Conservation (phyloP, 164 flowering plant species). For the Magnolia kwangsiensis region DNA sequence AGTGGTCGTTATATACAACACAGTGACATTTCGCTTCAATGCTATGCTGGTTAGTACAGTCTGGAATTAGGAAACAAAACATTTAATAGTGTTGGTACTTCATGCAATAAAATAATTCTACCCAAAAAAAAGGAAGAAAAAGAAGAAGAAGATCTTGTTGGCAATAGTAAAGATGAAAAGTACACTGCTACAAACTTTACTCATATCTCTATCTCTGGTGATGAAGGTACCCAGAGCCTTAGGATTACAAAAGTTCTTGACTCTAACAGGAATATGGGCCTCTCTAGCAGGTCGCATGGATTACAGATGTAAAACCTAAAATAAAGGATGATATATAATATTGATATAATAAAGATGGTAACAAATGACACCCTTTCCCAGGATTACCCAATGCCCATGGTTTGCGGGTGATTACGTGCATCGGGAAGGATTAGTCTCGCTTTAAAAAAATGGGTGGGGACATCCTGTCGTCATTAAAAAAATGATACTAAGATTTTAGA, state of each 20-base stretch:
- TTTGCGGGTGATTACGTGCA: too few relatives aligned
- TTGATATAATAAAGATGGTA: not conserved
- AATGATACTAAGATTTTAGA: too few relatives aligned
- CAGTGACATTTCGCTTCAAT: conserved; percentile 85
- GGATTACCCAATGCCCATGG: too few relatives aligned
- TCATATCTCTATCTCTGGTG: conserved; percentile 76
- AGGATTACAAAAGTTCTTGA: conserved; percentile 89
- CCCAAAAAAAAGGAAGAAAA: too few relatives aligned
- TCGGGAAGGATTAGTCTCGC: too few relatives aligned
- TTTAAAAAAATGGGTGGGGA: too few relatives aligned
- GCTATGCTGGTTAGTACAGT: conserved; percentile 92
- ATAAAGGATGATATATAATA: not conserved
- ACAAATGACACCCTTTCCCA: not conserved
- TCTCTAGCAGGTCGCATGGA: conserved; percentile 98
- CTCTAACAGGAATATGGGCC: conserved; percentile 91
- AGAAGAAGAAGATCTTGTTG: too few relatives aligned
- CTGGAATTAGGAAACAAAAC: conserved; percentile 33
- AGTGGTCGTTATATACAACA: conserved; percentile 94
- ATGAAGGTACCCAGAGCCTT: conserved; percentile 94
- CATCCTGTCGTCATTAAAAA: too few relatives aligned
- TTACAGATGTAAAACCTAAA: conserved; percentile 95
- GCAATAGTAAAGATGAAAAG: not conserved
- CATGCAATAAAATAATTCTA: not conserved
- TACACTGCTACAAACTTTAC: conserved; percentile 42
- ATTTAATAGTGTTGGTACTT: not conserved